phyloP scores from a whole-genome alignment of 2,329 filamentous ascomycete genomes.

The Purpureocillium lavendulum region DNA sequence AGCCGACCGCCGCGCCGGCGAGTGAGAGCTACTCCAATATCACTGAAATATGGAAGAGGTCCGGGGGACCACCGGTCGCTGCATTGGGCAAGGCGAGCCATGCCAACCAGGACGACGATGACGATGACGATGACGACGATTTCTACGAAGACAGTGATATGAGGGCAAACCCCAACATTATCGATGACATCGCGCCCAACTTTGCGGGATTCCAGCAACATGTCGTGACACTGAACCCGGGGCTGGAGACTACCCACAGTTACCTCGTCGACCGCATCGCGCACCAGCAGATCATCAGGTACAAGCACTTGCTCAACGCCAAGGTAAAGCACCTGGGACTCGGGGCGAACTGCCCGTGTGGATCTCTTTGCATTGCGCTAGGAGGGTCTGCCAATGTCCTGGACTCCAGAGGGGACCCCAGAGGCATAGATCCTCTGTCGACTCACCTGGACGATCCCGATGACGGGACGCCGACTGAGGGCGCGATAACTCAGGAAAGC shows the following conservation, averaged over 20 bases:
- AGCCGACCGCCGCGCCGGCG: constrained; percentile 20
- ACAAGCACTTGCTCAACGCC: constrained; percentile 64
- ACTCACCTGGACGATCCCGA: constrained; percentile 48
- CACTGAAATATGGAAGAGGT: constrained; percentile 41
- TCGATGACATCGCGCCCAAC: constrained; percentile 63
- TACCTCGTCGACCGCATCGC: constrained; percentile 75
- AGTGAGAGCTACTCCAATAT: constrained; percentile 34
- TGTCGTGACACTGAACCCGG: constrained; percentile 65
- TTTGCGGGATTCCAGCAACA: constrained; percentile 70
- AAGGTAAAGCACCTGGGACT: constrained; percentile 62
- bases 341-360: constrained; percentile 53
- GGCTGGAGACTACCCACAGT: constrained; percentile 43
- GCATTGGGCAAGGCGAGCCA: constrained; percentile 28
- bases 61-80: constrained; percentile 46
- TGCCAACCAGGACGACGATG: constrained; percentile 8
- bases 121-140: constrained; percentile 50
- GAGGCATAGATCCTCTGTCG: constrained; percentile 47
- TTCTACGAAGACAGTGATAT: constrained; percentile 49
- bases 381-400: constrained; percentile 59
- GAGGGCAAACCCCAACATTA: constrained; percentile 53
- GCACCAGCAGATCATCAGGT: constrained; percentile 70
- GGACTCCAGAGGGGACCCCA: constrained; percentile 50
- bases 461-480: constrained; percentile 61
- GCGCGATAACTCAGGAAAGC: constrained; percentile 59
- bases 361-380: constrained; percentile 53